Evolutionary conservation across 2,329 filamentous ascomycete genomes (phyloP).

Genomic region (Periglandula ipomoeae): DNA sequence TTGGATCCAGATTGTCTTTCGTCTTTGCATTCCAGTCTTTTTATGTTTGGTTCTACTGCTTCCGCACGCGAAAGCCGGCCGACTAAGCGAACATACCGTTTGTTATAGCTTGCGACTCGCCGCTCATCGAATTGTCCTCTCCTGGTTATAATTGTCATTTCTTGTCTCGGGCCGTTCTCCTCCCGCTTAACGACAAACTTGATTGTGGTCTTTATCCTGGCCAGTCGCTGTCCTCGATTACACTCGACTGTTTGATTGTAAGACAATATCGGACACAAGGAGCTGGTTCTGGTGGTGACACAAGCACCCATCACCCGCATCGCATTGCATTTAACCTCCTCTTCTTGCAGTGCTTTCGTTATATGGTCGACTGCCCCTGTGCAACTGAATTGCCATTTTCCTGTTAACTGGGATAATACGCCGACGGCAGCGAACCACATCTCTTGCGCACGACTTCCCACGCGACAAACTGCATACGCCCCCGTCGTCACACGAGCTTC

Average conservation of each 20-base stretch:
- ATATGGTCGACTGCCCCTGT: neutral
- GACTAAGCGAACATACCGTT: neutral
- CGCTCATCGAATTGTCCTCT: neutral
- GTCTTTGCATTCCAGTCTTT: constrained; percentile 1
- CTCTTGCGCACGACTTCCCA: neutral
- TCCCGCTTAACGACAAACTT: neutral
- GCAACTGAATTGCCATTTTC: neutral
- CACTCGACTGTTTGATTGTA: neutral
- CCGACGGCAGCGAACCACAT: neutral
- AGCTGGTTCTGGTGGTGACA: neutral
- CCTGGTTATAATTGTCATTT: neutral
- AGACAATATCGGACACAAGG: neutral
- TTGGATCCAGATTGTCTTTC: neutral
- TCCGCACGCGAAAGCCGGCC: neutral
- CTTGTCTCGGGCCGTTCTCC: neutral
- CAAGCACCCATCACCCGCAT: neutral
- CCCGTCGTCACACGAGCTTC: neutral
- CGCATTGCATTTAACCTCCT: neutral
- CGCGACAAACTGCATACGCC: constrained; percentile 2
- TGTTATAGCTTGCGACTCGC: neutral
- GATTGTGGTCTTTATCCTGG: neutral
- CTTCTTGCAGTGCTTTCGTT: neutral
- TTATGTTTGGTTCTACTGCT: neutral
- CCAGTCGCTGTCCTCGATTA: neutral
- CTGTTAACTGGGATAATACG: too few relatives aligned